phyloP scores from a whole-genome alignment of 768 basidiomycete species.

The Mrakia gelida region DNA sequence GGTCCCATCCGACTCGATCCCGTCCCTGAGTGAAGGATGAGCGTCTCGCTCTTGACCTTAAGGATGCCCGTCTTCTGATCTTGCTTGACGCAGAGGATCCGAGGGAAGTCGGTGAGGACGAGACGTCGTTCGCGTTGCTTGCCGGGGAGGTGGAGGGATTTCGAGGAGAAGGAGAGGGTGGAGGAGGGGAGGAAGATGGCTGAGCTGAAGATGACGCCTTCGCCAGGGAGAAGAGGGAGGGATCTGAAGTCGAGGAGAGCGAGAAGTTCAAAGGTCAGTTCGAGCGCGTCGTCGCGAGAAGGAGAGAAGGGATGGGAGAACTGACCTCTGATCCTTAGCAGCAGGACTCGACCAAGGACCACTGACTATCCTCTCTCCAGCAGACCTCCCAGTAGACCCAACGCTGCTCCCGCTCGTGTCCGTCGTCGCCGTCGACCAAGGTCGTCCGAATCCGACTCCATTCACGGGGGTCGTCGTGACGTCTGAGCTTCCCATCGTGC shows the following conservation, averaged over 20 bases:
- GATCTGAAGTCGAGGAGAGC: not conserved
- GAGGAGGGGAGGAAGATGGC: conserved; percentile 25
- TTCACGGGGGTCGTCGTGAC: not conserved
- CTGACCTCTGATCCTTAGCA: not conserved
- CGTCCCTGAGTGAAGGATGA: conserved; percentile 20
- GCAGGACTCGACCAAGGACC: conserved; percentile 30
- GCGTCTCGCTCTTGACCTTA: conserved; percentile 30
- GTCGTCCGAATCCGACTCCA: not conserved
- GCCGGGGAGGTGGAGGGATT: conserved; percentile 20
- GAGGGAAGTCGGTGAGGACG: conserved; percentile 32
- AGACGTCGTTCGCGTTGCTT: conserved; percentile 29
- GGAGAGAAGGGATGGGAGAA: not conserved
- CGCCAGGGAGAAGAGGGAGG: conserved; percentile 28
- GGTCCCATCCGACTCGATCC: conserved; percentile 8
- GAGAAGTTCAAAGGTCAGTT: not conserved
- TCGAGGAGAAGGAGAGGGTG: conserved; percentile 1
- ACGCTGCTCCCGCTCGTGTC: conserved; percentile 4
- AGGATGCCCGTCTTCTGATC: conserved; percentile 27
- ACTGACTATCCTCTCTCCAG: conserved; percentile 20
- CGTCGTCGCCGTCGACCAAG: conserved; percentile 2
- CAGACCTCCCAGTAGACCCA: not conserved
- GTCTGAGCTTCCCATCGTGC: conserved; percentile 9
- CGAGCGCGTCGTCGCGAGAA: not conserved
- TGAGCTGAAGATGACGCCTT: conserved; percentile 24
- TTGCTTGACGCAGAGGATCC: conserved; percentile 30